Evolutionary conservation across 2,329 filamentous ascomycete genomes (phyloP).

Genomic region (Aureobasidium subglaciale): DNA sequence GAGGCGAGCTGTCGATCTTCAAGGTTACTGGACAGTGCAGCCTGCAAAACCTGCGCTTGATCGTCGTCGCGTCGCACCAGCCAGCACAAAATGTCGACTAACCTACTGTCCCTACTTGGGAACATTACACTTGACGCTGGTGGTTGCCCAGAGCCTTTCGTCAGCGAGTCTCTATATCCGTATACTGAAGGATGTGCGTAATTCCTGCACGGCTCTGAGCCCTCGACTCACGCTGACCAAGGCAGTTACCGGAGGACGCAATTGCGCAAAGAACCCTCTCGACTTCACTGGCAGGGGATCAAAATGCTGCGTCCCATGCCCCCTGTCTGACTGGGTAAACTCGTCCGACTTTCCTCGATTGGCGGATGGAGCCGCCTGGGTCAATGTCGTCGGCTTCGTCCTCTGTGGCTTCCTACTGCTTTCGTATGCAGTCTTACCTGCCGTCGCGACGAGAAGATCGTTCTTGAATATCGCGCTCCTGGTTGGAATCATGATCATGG

Average conservation of each 20-base stretch:
- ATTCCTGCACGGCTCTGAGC: background rate
- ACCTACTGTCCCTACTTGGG: constrained; percentile 6
- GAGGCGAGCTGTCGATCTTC: background rate
- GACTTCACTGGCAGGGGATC: constrained; percentile 19
- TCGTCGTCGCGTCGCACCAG: too few relatives aligned
- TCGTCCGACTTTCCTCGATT: constrained; percentile 49
- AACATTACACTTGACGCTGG: constrained; percentile 21
- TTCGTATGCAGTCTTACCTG: constrained; percentile 69
- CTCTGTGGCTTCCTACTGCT: constrained; percentile 67
- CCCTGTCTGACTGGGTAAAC: constrained; percentile 67
- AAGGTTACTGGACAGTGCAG: too few relatives aligned
- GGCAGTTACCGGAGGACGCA: constrained; percentile 21
- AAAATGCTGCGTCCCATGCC: constrained; percentile 75
- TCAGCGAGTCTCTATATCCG: constrained; percentile 21
- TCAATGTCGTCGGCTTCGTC: constrained; percentile 63
- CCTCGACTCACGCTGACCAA: background rate
- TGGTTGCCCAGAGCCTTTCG: constrained; percentile 24
- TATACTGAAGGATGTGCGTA: constrained; percentile 23
- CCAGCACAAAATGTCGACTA: background rate
- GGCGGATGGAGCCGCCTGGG: constrained; percentile 65
- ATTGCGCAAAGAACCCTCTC: constrained; percentile 23
- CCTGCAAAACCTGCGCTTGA: too few relatives aligned
- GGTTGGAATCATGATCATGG: constrained; percentile 61
- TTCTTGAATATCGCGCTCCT: constrained; percentile 79
- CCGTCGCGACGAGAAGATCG: constrained; percentile 74